Evolutionary conservation across 2,329 filamentous ascomycete genomes (phyloP), one percentile per base, ranked within the genome.

Genomic region (Zymoseptoria tritici): DNA sequence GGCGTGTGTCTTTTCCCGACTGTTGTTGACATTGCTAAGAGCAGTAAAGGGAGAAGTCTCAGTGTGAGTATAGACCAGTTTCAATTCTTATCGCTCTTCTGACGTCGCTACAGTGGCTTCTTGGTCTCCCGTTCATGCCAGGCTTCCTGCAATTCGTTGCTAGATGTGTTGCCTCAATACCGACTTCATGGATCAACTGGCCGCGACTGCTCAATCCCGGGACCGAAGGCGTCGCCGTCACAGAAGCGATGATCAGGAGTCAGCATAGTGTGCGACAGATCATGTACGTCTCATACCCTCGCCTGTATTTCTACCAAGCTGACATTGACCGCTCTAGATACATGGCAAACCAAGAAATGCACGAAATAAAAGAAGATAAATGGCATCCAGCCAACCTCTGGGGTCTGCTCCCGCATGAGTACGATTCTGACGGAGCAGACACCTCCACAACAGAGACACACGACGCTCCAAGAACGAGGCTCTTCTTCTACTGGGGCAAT

Each of bases 361-460:
- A 68, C 4, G 76, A 78, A 20, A 85, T 86, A 59, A 80, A 77
- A 4, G 68, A 76, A 1, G 83, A 86, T 65, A 78, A 78, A 66
- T 85, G 82, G 81, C 86, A 83, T 82, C 78, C 78, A 20, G 78
- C 80, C 58, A 81, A 84, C 60, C 74, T 86, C 49, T 87, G 84
- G 84, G 83, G 83, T 1, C 75, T 78, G 20, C 49, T 42, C 6
- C 53, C 50, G 1, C 55, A 54, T 11, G 42, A 58, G 16, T 16
- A 49, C 29, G 57, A 52, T 13, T 24, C 9, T 3, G 49, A 36
- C 5, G 54, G 46, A 9, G 60, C 52, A 20, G 54, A 57, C 9
- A 50, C 31, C 11, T 36, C 60, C 6, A 54, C 49, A 11, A 54
- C 19, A 19, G 52, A 46, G 20, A 22, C 36, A 13, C 26, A 49